Percentiles rank a stretch among this genome's conserved stretches.
Evolutionary conservation across 2,329 filamentous ascomycete genomes (phyloP).

Genomic region (Xylaria sp.): DNA sequence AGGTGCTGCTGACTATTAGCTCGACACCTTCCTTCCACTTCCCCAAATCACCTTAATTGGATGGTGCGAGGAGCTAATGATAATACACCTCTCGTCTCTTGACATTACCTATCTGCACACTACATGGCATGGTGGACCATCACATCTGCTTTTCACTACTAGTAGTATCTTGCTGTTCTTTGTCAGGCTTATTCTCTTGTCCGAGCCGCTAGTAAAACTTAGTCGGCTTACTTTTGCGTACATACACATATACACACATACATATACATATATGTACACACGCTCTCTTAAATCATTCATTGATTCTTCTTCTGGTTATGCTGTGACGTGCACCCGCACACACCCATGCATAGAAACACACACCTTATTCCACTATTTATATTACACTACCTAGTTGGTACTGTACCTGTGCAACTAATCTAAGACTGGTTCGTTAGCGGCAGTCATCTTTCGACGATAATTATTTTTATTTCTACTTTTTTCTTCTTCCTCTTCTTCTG

Average conservation of each 20-base stretch:
- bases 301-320: conserved; percentile 4
- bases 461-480: not conserved
- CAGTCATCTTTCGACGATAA: conserved; percentile 24
- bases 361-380: not conserved
- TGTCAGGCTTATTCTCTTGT: conserved; percentile 4
- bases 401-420: conserved; percentile 1
- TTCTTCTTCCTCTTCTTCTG: conserved; percentile 12
- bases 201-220: conserved; percentile 5
- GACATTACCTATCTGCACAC: conserved; percentile 15
- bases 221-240: conserved; percentile 7
- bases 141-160: not conserved
- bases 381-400: not conserved
- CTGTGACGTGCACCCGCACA: conserved; percentile 17
- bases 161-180: not conserved
- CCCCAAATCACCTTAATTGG: no score
- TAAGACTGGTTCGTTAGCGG: conserved; percentile 30
- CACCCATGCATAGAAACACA: conserved; percentile 5
- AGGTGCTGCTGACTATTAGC: not conserved
- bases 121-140: not conserved
- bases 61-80: not conserved
- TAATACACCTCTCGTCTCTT: not conserved
- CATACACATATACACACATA: not conserved
- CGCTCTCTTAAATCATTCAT: not conserved
- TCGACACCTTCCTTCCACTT: no score
- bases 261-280: not conserved